phyloP scores from a whole-genome alignment of 805 yeast species.

The Candida palmyrensis region DNA sequence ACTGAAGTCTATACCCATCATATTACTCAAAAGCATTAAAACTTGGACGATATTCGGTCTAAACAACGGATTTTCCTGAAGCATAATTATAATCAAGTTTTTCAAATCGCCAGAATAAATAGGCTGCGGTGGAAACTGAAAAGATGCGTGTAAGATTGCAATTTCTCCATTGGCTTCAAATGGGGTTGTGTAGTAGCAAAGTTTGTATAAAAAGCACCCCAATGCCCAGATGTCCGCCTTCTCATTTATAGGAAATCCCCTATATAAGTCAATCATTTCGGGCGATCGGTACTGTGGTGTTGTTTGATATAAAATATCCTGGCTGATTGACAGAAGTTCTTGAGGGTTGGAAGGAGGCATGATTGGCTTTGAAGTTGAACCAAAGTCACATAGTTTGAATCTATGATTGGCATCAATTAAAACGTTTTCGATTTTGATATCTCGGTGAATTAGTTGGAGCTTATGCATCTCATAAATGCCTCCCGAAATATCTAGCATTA shows the following conservation, averaged over 20 bases:
- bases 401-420: constrained; percentile 63
- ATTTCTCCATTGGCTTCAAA: constrained; percentile 85
- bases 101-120: constrained; percentile 65
- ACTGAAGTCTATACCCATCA: constrained; percentile 32
- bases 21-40: constrained; percentile 54
- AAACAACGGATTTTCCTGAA: constrained; percentile 74
- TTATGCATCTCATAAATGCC: constrained; percentile 87
- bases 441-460: constrained; percentile 78
- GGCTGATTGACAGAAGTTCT: constrained; percentile 71
- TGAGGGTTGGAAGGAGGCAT: constrained; percentile 71
- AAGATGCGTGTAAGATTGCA: constrained; percentile 81
- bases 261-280: constrained; percentile 87
- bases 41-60: constrained; percentile 90
- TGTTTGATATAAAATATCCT: constrained; percentile 84
- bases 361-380: constrained; percentile 69
- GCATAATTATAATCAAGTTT: constrained; percentile 69
- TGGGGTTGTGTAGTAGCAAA: constrained; percentile 91
- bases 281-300: constrained; percentile 96
- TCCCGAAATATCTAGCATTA: constrained; percentile 74
- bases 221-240: constrained; percentile 96
- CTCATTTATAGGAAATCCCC: constrained; percentile 82
- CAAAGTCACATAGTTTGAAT: constrained; percentile 90
- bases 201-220: constrained; percentile 85
- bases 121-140: constrained; percentile 69
- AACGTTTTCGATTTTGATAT: constrained; percentile 92